Conservation (phyloP, 2,329 filamentous ascomycete genomes). For the Pyrenochaeta sp. region DNA sequence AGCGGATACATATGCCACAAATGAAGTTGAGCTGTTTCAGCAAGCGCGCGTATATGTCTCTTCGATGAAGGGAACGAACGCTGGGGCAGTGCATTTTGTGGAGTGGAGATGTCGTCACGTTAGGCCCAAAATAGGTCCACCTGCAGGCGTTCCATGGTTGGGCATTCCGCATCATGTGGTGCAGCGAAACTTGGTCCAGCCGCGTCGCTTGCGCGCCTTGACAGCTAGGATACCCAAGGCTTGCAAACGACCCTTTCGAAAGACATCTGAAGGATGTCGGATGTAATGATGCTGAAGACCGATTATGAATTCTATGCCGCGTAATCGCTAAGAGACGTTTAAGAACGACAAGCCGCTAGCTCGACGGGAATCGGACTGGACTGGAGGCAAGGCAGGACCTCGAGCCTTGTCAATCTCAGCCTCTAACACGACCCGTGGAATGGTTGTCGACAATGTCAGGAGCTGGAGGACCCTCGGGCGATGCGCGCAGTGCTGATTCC, state of each 20-base stretch:
- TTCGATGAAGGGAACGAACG: background rate
- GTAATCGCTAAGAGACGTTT: conserved; percentile 23
- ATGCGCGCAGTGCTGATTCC: background rate
- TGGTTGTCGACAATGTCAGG: conserved; percentile 39
- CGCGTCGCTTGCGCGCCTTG: conserved; percentile 3
- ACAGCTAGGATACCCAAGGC: background rate
- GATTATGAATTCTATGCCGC: conserved; percentile 18
- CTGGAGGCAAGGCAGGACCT: conserved; percentile 10
- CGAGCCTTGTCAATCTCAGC: conserved; percentile 3
- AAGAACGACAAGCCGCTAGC: conserved; percentile 29
- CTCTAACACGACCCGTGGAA: conserved; percentile 22
- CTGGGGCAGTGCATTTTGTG: conserved; percentile 5
- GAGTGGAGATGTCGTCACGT: conserved; percentile 6
- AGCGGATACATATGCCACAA: background rate
- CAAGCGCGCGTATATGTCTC: conserved; percentile 8
- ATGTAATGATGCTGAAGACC: conserved; percentile 7
- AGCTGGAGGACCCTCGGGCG: conserved; percentile 33
- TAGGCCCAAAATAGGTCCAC: conserved; percentile 15
- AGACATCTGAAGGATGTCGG: background rate
- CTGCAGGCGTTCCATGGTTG: conserved; percentile 6
- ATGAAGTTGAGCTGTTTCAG: conserved; percentile 3
- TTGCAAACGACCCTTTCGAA: background rate
- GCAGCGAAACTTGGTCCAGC: conserved; percentile 5
- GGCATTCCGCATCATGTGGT: conserved; percentile 4
- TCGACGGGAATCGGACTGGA: conserved; percentile 2